Evolutionary conservation across 257 asterid species (phyloP).

Genomic region (Solanum habrochaites): DNA sequence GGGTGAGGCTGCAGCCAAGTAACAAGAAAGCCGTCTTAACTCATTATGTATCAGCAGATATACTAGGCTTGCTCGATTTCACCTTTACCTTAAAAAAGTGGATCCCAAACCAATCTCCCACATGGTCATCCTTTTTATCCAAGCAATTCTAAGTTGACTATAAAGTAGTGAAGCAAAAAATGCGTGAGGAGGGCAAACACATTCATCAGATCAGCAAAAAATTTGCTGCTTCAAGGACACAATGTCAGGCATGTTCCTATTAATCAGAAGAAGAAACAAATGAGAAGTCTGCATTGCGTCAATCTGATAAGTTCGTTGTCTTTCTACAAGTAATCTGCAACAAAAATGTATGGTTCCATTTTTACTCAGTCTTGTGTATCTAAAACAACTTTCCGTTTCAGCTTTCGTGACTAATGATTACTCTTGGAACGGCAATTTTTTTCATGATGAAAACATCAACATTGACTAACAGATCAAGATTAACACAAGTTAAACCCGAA

Average conservation of each 20-base stretch:
- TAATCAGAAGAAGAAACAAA: not conserved
- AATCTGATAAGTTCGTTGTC: not conserved
- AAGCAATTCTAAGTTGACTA: constrained; percentile 69
- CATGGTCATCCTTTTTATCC: constrained; percentile 82
- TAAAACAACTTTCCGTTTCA: not conserved
- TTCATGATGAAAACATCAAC: not conserved
- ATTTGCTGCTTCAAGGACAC: constrained; percentile 80
- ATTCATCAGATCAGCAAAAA: constrained; percentile 82
- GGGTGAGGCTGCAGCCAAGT: constrained; percentile 61
- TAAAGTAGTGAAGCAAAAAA: constrained; percentile 81
- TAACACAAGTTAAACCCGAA: not conserved
- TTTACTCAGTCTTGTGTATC: not conserved
- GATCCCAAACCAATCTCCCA: constrained; percentile 84
- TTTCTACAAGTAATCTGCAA: not conserved
- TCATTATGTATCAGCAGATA: not conserved
- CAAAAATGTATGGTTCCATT: not conserved
- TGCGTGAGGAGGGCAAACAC: constrained; percentile 88
- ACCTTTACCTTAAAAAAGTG: constrained; percentile 83
- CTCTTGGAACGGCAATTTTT: not conserved
- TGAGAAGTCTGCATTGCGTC: not conserved
- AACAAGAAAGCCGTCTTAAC: not conserved
- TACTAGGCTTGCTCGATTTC: not conserved
- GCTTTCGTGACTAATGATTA: not conserved
- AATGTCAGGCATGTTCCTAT: constrained; percentile 86
- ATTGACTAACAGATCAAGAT: not conserved